Evolutionary conservation across 257 asterid species (phyloP).

Genomic region (Ligustrum vulgare): DNA sequence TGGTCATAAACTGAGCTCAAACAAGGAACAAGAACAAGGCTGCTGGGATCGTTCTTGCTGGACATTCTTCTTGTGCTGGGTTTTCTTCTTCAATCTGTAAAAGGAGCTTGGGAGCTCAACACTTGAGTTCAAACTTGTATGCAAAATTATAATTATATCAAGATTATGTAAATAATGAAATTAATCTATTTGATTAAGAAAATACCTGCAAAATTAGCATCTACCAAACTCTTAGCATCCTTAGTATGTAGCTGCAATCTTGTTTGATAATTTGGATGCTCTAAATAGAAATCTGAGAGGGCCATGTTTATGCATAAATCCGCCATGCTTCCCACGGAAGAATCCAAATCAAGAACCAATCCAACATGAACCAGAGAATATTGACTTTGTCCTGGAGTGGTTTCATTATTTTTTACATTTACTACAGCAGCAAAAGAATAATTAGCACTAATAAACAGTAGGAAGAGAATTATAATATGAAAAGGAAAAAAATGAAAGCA

Average conservation of each 20-base stretch:
- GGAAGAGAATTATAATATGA: background rate
- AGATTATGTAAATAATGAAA: no score
- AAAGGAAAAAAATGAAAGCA: no score
- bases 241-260: conserved; percentile 36
- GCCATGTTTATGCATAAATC: conserved; percentile 56
- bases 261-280: conserved; percentile 36
- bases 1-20: no score
- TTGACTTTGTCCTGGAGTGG: background rate
- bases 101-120: no score
- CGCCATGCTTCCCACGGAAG: conserved; percentile 49
- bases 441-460: background rate
- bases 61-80: no score
- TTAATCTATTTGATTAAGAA: background rate
- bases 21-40: no score
- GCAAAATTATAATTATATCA: no score
- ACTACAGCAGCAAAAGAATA: background rate
- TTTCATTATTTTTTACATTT: background rate
- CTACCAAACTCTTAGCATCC: conserved; percentile 32
- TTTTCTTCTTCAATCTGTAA: no score
- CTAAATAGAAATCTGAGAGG: conserved; percentile 41
- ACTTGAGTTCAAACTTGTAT: no score
- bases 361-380: conserved; percentile 37
- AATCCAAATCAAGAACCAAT: conserved; percentile 40
- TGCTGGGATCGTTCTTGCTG: no score
- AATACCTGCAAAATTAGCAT: conserved; percentile 52